phyloP scores from a whole-genome alignment of 164 flowering plant genomes.

The Liquidambar formosana region DNA sequence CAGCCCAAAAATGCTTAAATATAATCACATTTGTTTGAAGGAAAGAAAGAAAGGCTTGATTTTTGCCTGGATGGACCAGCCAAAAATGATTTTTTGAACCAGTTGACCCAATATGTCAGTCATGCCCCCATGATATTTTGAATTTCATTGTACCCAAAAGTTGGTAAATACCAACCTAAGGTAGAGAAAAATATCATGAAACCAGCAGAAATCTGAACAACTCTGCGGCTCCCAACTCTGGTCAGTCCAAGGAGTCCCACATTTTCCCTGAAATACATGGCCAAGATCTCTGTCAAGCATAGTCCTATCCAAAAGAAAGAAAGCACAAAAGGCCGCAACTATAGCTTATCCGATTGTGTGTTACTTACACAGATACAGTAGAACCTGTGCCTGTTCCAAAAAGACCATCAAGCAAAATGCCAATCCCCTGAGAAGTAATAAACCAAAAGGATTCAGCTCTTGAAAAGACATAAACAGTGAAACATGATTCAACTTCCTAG shows the following conservation, averaged over 20 bases:
- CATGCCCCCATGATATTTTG: too few species aligned
- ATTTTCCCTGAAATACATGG: conserved; percentile 69
- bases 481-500: too few species aligned
- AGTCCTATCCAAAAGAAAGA: conserved; percentile 1
- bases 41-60: too few species aligned
- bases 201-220: conserved; percentile 93
- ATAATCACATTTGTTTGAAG: too few species aligned
- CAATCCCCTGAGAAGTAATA: conserved; percentile 69
- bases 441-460: not conserved
- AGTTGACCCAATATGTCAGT: too few species aligned
- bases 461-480: not conserved
- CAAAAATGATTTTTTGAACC: too few species aligned
- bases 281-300: conserved; percentile 12
- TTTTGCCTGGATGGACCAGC: too few species aligned
- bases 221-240: conserved; percentile 98
- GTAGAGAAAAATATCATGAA: conserved; percentile 96
- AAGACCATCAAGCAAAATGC: conserved; percentile 87
- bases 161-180: conserved; percentile 52
- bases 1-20: too few species aligned
- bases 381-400: conserved; percentile 91
- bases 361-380: conserved; percentile 88
- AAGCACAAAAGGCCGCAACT: not conserved
- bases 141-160: too few species aligned
- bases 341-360: not conserved
- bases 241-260: conserved; percentile 96